Percentiles rank a stretch among this genome's conserved stretches.
These are phyloP conservation scores for Fusarium sp. DNA, from an alignment of 2,329 filamentous ascomycete genomes.

Conservation along the genomic window DNA sequence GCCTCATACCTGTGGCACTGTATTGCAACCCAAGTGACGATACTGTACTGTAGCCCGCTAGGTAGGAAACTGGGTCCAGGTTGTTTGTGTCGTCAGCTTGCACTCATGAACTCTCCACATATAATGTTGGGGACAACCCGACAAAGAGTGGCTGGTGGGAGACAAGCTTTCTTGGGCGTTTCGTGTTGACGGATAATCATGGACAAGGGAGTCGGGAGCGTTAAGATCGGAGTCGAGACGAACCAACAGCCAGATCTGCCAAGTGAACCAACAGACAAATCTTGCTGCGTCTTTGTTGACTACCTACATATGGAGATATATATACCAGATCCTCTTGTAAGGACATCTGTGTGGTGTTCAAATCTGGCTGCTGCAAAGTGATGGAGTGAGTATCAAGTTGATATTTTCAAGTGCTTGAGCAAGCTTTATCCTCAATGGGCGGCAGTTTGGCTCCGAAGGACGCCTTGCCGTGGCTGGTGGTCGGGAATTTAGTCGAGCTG, in stretches of 20 bases:
- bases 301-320: neutral
- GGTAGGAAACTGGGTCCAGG: slow-evolving; percentile 9
- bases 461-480: neutral
- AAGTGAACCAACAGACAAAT: slow-evolving; percentile 12
- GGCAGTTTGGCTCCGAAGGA: neutral
- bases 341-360: no score
- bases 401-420: no score
- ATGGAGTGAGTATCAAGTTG: neutral
- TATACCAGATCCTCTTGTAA: neutral
- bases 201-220: neutral
- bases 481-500: slow-evolving; percentile 11
- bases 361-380: neutral
- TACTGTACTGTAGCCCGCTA: slow-evolving; percentile 7
- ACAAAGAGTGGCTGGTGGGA: neutral
- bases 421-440: neutral
- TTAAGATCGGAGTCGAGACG: slow-evolving; percentile 9
- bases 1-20: slow-evolving; percentile 2
- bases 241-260: neutral
- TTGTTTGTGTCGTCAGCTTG: slow-evolving; percentile 19
- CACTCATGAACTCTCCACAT: slow-evolving; percentile 18
- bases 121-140: slow-evolving; percentile 1
- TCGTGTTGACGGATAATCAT: slow-evolving; percentile 19
- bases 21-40: slow-evolving; percentile 5
- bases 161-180: slow-evolving; percentile 23
- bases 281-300: slow-evolving; percentile 1